Base-by-base conservation (phyloP, 257 asterid genomes). In the Nicotiana paniculata region DNA sequence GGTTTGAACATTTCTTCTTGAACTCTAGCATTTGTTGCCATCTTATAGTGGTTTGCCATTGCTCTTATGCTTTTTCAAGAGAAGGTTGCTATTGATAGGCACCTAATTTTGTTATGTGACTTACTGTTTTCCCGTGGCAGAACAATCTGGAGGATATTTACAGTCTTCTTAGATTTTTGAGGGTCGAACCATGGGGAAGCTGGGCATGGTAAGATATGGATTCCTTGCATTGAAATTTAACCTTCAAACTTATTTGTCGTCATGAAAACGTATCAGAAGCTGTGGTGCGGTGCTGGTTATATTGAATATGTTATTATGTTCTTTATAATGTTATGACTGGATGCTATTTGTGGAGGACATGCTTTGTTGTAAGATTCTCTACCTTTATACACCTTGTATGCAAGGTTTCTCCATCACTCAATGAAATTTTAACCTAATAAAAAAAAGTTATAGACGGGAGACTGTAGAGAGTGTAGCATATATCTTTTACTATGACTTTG, bases 151-250 rank as follows among this genome's bases (percentile, higher is more conserved):
- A 92, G 91, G 99, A 96, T 84, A 87, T 94, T 67, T 96, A 84
- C 88, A 96, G 98, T 86, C 97, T 96, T 81, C 97, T 96, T 85
- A 96, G 98, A 65, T 96, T 93, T 90, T 87, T 96, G 90, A 94
- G 93, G 91, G 87, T 96, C 86, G 99, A 96, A 86, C 99, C 99
- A 37, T 96, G 99, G 99, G 94, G 97, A 88, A 96, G 90, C 90
- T 96, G 99, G 99, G 97, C 95, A 17, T 96, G 99, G 99, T 96
- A 89, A 83, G 91, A 77, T 87, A 80, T 84, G 69, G 32, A 26
- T 77, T 76, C 86, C 77, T 61, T 66, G 57, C 61, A 68, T 54
- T 15, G 4, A 26, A 24, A 21, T 55, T 84, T 84, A 85, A 70
- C 48, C 43, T 74, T 53, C 81, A 30, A 69, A 58, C 48, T 12